Evolutionary conservation across 495 filamentous ascomycete species (phyloP), one percentile per base, ranked within the genome.

Genomic region (Lasiosphaeria ovina): DNA sequence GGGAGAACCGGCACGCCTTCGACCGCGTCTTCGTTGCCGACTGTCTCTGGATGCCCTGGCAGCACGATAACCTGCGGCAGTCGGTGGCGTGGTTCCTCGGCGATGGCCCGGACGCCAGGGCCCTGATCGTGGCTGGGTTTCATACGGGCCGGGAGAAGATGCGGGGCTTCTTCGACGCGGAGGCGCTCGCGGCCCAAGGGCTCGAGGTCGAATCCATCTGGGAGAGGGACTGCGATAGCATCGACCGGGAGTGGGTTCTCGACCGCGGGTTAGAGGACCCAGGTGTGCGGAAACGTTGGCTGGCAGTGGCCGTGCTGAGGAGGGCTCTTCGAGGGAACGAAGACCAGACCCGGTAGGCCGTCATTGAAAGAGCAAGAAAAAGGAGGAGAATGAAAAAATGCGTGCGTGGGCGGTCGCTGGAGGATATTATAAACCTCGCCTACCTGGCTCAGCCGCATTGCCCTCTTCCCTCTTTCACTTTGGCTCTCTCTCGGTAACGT

Each of bases 21-120:
- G 85, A 85, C 8, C 83, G 87, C 54, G 85, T 96, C 32, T 77
- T 95, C 36, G 88, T 87, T 3, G 89, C 90, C 47, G 92, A 96
- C 68, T 95, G 90, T 70, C 78, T 91, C 60, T 97, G 92, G 92
- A 91, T 96, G 88, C 81, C 77, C 11, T 81, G 76, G 68, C 84
- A 94, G 76, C 92, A 96, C 68, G 77, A 74, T 33, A 89, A 89
- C 67, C 82, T 97, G 12, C 79, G 76, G 45, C 73, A 71, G 24
- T 91, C 88, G 8, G 86, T 96, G 69, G 71, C 76, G 11, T 87
- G 87, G 74, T 94, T 96, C 71, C 79, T 96, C 40, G 60, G 54
- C 12, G 63, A 62, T 6, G 79, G 77, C 3, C 71, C 76, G 0
- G 68, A 69, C 2, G 85, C 87, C 0, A 71, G 81, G 38, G 80